Evolutionary conservation across 805 yeast genomes (phyloP).

Genomic region (Starmera dryadoides): DNA sequence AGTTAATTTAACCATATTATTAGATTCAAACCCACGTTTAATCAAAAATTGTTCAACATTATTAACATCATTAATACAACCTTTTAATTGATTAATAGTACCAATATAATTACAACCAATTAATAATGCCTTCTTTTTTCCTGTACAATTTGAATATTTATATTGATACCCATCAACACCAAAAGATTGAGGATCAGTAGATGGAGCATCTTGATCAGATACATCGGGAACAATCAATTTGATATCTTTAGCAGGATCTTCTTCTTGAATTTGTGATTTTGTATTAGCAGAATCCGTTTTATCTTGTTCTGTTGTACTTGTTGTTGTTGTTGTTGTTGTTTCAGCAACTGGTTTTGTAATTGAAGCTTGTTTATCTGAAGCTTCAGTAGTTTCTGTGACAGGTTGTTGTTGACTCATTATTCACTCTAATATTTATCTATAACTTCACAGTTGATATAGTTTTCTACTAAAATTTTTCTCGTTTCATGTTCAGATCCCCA

Average conservation of each 20-base stretch:
- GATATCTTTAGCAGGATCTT: slow-evolving; percentile 9
- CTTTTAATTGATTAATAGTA: slow-evolving; percentile 43
- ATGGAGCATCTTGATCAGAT: slow-evolving; percentile 3
- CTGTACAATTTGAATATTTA: slow-evolving; percentile 53
- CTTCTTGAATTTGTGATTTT: slow-evolving; percentile 7
- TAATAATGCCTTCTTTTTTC: slow-evolving; percentile 56
- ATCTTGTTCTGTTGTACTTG: slow-evolving; percentile 6
- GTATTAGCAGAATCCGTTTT: slow-evolving; percentile 7
- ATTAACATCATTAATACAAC: slow-evolving; percentile 64
- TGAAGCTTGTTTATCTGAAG: not conserved
- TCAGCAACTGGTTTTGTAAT: not conserved
- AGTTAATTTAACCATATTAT: slow-evolving; percentile 39
- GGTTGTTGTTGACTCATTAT: too few relatives aligned
- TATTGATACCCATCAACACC: slow-evolving; percentile 13
- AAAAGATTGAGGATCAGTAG: slow-evolving; percentile 11
- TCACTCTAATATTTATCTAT: too few relatives aligned
- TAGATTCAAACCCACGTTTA: slow-evolving; percentile 14
- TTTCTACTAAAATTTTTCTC: too few relatives aligned
- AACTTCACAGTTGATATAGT: too few relatives aligned
- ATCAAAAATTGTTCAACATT: slow-evolving; percentile 35
- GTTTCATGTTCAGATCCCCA: too few relatives aligned
- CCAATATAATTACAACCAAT: slow-evolving; percentile 68
- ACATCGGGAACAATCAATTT: not conserved
- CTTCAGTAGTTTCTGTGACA: too few relatives aligned
- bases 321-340: too few relatives aligned